A percentile compares a stretch with the other conserved stretches of the same genome.
phyloP scores from a whole-genome alignment of 2,329 filamentous ascomycete genomes.

The Monosporascus sp. region DNA sequence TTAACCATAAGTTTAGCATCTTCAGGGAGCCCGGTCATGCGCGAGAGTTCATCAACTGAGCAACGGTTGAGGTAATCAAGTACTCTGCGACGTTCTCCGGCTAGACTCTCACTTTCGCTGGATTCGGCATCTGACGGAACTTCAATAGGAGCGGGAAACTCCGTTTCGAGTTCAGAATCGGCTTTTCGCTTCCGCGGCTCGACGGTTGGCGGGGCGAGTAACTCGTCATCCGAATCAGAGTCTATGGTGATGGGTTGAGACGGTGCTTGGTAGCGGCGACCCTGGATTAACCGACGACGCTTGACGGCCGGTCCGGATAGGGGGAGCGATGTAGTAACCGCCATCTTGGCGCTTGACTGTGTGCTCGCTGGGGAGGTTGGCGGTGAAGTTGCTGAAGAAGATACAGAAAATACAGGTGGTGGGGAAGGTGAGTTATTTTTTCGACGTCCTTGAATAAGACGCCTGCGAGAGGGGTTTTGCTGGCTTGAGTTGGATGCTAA shows the following conservation, averaged over 20 bases:
- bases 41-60: conserved; percentile 67
- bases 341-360: not conserved
- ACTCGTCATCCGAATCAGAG: conserved; percentile 11
- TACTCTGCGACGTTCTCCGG: conserved; percentile 44
- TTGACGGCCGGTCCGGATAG: conserved; percentile 2
- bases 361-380: conserved; percentile 19
- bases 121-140: conserved; percentile 3
- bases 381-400: conserved; percentile 24
- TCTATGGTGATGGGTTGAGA: conserved; percentile 14
- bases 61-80: conserved; percentile 81
- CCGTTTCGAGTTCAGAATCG: conserved; percentile 5
- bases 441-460: conserved; percentile 24
- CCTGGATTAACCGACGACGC: conserved; percentile 20
- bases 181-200: conserved; percentile 19
- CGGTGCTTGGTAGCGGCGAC: conserved; percentile 15
- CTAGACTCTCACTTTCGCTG: conserved; percentile 1
- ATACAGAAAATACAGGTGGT: conserved; percentile 24
- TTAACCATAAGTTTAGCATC: conserved; percentile 49
- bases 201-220: conserved; percentile 1
- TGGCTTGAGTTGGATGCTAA: conserved; percentile 11
- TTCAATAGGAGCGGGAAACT: conserved; percentile 3
- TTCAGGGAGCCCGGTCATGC: conserved; percentile 70
- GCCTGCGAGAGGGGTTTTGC: conserved; percentile 17
- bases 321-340: not conserved
- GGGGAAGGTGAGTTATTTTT: conserved; percentile 19